phyloP scores from a whole-genome alignment of 306 rosid genomes.

The Sindora glabra region DNA sequence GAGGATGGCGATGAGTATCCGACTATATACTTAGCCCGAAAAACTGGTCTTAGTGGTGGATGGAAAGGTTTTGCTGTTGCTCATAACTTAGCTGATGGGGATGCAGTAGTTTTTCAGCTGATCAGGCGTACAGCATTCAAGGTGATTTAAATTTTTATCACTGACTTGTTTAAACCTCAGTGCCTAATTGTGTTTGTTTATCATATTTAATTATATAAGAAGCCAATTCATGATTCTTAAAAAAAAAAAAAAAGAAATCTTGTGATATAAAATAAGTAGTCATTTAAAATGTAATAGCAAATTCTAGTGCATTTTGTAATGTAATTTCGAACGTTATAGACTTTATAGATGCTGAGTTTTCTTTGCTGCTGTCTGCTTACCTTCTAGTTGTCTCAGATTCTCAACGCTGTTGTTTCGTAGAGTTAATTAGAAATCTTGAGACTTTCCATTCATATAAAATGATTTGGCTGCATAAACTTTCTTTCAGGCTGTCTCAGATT shows the following conservation, averaged over 20 bases:
- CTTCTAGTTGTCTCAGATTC: neutral
- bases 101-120: constrained; percentile 67
- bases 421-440: neutral
- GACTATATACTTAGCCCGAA: constrained; percentile 43
- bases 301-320: neutral
- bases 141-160: constrained; percentile 37
- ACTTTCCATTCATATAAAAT: neutral
- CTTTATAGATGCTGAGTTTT: neutral
- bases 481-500: neutral
- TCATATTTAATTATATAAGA: neutral
- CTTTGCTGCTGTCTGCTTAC: neutral
- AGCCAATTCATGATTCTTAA: neutral
- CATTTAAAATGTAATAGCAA: neutral
- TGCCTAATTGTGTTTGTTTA: neutral
- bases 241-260: neutral
- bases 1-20: constrained; percentile 49
- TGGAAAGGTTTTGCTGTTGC: constrained; percentile 81
- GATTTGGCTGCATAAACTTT: neutral
- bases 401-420: neutral
- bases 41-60: constrained; percentile 68
- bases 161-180: neutral
- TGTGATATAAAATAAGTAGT: neutral
- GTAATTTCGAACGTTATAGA: neutral
- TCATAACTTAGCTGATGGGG: constrained; percentile 70
- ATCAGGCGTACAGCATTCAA: constrained; percentile 48